Base-by-base conservation (phyloP, 1,284 basidiomycete genomes). In the Ustilago curta region DNA sequence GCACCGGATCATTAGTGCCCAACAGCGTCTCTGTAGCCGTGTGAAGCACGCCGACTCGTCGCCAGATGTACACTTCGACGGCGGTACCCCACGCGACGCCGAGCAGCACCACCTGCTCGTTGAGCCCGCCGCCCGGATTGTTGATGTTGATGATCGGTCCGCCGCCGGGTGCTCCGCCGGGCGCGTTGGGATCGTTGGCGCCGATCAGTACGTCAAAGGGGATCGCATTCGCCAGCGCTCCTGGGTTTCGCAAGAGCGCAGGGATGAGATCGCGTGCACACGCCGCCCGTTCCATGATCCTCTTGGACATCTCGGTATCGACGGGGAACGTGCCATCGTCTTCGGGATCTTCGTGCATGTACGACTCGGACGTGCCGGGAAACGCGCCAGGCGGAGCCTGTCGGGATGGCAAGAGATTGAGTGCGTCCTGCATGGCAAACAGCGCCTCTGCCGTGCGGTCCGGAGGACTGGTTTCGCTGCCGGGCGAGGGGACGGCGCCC, bases 41-140 rank as follows among this genome's bases (percentile, higher is more conserved):
- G 11, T 72, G 70, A 7, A 76, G 47, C 25, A 69, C 54, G 8
- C 68, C 68, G 3, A 76, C 70, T 4, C 74, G 47, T 1, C 74
- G 54, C 74, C 74, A 76, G 51, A 76, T 76, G 58, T 76, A 76
- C 18, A 76, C 74, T 37, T 76, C 74, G 7, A 76, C 74, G 0
- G 74, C 74, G 4, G 74, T 76, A 19, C 74, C 74, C 70, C 69
- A 73, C n/a, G 74, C 74, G 0, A 76, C 68, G 1, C 74, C 74
- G 2, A 76, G 59, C 2, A 76, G 43, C 2, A 76, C 70, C 1
- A 76, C 62, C 23, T 76, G 74, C 55, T 76, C 74, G 60, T 65
- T 76, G 7, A 76, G 52, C 12, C 69, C 69, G n/a, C 71, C 71
- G 11, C 66, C 56, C 0, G 71, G 71, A 19, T 67, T 74, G 59